Conservation (phyloP, 441 rosid species). For the Syzygium malaccense region DNA sequence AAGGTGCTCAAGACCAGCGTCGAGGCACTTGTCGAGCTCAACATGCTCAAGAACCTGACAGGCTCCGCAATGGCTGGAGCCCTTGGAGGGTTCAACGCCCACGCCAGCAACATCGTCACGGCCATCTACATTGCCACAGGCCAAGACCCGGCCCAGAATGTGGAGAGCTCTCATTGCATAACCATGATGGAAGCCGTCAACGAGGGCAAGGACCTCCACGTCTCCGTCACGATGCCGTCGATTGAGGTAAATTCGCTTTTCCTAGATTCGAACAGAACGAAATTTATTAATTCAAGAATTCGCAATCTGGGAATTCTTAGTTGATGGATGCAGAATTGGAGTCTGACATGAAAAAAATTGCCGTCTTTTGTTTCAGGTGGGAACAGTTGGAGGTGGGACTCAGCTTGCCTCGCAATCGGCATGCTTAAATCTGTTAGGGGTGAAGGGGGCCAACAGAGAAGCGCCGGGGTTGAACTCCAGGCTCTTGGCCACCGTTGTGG, state of each 20-base stretch:
- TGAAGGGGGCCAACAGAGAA: not conserved
- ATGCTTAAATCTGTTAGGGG: not conserved
- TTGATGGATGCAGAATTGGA: not conserved
- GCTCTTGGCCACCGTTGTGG: not conserved
- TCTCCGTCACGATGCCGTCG: not conserved
- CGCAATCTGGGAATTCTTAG: not conserved
- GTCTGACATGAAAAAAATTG: too few relatives aligned
- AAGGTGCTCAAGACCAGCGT: not conserved
- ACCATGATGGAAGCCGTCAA: constrained; percentile 2
- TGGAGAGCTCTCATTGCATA: not conserved
- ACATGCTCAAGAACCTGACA: not conserved
- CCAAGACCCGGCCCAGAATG: not conserved
- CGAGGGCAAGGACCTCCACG: not conserved
- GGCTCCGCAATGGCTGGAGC: not conserved
- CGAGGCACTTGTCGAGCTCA: not conserved
- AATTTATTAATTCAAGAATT: not conserved
- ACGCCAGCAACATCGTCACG: not conserved
- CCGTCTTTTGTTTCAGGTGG: not conserved
- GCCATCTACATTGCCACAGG: not conserved
- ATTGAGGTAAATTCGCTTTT: not conserved
- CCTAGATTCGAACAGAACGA: not conserved
- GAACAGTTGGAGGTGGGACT: not conserved
- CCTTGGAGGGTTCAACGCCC: constrained; percentile 1
- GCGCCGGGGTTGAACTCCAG: not conserved
- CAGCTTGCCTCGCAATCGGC: not conserved